Evolutionary conservation across 1,284 basidiomycete species (phyloP).

Genomic region (Naganishia liquefaciens): DNA sequence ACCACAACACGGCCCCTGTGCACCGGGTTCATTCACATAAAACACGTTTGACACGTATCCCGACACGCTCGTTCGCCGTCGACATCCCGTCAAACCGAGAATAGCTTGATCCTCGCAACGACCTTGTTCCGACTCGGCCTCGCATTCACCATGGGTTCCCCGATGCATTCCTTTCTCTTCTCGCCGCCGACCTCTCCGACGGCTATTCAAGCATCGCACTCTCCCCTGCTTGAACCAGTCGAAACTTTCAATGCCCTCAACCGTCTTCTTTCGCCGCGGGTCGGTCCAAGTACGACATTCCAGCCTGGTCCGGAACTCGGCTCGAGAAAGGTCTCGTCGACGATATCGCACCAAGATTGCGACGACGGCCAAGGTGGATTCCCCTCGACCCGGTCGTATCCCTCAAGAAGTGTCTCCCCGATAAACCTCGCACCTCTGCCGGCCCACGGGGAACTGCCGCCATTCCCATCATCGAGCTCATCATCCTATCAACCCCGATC

Average conservation of each 20-base stretch:
- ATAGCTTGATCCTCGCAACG: neutral
- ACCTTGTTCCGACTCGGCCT: neutral
- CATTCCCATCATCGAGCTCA: constrained; percentile 4
- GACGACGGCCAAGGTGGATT: constrained; percentile 30
- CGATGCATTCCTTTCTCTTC: constrained; percentile 50
- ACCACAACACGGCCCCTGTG: neutral
- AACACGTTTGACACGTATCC: constrained; percentile 20
- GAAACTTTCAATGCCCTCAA: constrained; percentile 5
- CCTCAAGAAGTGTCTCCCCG: neutral
- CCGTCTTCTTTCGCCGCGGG: constrained; percentile 28
- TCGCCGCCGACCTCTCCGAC: constrained; percentile 49
- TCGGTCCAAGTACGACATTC: constrained; percentile 32
- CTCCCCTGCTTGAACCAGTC: constrained; percentile 7
- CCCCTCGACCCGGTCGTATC: constrained; percentile 25
- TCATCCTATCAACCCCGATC: constrained; percentile 18
- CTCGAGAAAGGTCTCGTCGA: constrained; percentile 1
- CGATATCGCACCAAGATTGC: neutral
- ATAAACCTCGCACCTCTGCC: neutral
- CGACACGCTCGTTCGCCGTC: neutral
- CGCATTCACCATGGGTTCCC: constrained; percentile 44
- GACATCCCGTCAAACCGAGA: neutral
- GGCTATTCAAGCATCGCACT: neutral
- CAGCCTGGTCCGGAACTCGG: neutral
- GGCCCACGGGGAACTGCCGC: constrained; percentile 6
- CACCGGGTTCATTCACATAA: neutral